Conservation (phyloP, 768 basidiomycete species). For the Russula brevipes region DNA sequence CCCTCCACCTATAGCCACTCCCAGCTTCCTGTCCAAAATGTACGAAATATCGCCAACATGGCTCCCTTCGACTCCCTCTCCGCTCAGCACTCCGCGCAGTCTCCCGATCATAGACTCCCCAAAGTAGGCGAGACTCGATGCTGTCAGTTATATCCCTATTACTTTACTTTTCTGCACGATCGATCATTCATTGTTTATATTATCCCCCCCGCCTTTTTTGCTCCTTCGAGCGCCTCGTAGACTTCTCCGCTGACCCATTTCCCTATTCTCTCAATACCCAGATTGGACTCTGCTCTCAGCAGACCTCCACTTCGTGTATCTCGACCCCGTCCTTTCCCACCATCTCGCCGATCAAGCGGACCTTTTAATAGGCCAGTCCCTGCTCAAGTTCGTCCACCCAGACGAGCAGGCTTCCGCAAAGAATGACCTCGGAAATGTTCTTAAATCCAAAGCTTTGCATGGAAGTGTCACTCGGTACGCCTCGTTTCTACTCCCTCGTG, state of each 20-base stretch:
- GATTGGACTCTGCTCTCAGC: conserved; percentile 81
- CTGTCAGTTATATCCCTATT: conserved; percentile 44
- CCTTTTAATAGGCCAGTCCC: conserved; percentile 61
- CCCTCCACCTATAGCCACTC: conserved; percentile 28
- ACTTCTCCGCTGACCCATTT: conserved; percentile 25
- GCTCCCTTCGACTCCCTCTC: conserved; percentile 35
- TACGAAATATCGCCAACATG: conserved; percentile 27
- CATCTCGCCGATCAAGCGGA: conserved; percentile 71
- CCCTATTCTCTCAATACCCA: conserved; percentile 33
- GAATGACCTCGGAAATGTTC: conserved; percentile 66
- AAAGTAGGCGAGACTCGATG: conserved; percentile 67
- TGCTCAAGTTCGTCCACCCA: conserved; percentile 78
- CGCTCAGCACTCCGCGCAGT: conserved; percentile 31
- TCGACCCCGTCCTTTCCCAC: conserved; percentile 70
- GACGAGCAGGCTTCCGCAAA: conserved; percentile 74
- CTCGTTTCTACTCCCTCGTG: conserved; percentile 20
- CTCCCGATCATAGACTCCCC: conserved; percentile 30
- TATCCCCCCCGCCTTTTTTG: conserved; percentile 36
- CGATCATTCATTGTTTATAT: conserved; percentile 39
- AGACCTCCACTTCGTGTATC: conserved; percentile 72
- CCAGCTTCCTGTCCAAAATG: conserved; percentile 17
- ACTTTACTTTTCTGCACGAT: conserved; percentile 26
- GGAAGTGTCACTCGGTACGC: conserved; percentile 76
- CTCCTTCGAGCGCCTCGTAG: conserved; percentile 28
- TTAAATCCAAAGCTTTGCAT: conserved; percentile 69